Evolutionary conservation across 2,329 filamentous ascomycete species (phyloP).

Genomic region (Trichoderma harzianum): DNA sequence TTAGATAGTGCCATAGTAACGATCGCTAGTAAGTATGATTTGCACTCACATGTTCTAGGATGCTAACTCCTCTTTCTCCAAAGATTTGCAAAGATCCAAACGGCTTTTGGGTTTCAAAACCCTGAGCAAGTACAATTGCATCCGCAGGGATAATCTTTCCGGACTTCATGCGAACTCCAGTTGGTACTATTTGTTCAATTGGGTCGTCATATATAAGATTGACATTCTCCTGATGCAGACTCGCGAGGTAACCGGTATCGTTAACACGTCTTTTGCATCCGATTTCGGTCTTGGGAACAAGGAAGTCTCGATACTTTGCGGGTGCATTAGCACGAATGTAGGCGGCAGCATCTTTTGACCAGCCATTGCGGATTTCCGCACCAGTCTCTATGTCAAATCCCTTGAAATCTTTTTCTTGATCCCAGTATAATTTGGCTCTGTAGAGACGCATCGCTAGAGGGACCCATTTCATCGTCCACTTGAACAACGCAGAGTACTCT

Average conservation of each 20-base stretch:
- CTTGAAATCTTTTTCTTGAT: conserved; percentile 24
- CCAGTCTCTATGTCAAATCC: conserved; percentile 24
- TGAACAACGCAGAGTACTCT: conserved; percentile 25
- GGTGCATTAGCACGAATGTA: conserved; percentile 31
- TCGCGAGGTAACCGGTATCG: conserved; percentile 33
- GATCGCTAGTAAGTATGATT: neutral
- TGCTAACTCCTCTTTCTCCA: conserved; percentile 38
- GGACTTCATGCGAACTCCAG: conserved; percentile 21
- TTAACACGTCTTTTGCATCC: conserved; percentile 37
- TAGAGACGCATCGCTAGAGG: conserved; percentile 24
- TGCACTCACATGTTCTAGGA: conserved; percentile 39
- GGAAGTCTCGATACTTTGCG: conserved; percentile 27
- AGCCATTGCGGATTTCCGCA: conserved; percentile 19
- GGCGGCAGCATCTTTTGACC: conserved; percentile 19
- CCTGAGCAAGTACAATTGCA: conserved; percentile 46
- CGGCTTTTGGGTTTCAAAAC: conserved; percentile 46
- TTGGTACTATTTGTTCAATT: conserved; percentile 17
- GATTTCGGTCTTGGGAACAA: conserved; percentile 33
- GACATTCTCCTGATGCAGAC: conserved; percentile 30
- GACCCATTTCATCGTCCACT: conserved; percentile 25
- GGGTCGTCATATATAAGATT: conserved; percentile 27
- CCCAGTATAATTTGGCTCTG: conserved; percentile 23
- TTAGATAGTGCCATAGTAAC: neutral
- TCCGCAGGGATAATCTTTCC: conserved; percentile 26
- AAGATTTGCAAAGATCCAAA: conserved; percentile 45